Conservation (phyloP, 306 rosid species). For the Castanea crenata region DNA sequence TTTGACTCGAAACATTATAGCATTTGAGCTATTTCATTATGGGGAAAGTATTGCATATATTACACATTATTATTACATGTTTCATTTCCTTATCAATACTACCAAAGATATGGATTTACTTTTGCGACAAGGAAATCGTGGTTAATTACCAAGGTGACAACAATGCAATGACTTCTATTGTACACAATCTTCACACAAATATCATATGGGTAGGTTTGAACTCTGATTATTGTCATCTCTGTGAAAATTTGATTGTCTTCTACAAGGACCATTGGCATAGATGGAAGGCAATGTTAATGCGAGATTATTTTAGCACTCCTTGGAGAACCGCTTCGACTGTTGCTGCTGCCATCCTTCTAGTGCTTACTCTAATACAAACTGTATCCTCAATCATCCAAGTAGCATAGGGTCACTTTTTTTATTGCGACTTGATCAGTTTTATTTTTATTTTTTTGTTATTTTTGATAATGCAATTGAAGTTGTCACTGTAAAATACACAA, state of each 20-base stretch:
- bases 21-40: constrained; percentile 8
- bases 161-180: constrained; percentile 4
- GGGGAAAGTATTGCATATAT: not conserved
- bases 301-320: constrained; percentile 22
- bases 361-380: constrained; percentile 28
- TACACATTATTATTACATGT: not conserved
- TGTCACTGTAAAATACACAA: no score
- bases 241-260: constrained; percentile 2
- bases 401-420: not conserved
- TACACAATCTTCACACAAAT: constrained; percentile 19
- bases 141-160: constrained; percentile 22
- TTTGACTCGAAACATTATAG: not conserved
- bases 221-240: not conserved
- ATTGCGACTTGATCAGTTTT: no score
- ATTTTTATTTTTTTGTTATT: no score
- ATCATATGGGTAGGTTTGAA: not conserved
- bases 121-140: constrained; percentile 22
- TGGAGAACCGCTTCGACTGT: constrained; percentile 16
- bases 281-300: constrained; percentile 16
- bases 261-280: constrained; percentile 13
- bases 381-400: constrained; percentile 16
- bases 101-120: constrained; percentile 6
- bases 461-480: no score
- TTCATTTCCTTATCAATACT: not conserved
- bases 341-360: constrained; percentile 11